Evolutionary conservation across 2,329 filamentous ascomycete species (phyloP), one percentile per base, ranked within the genome.

Genomic region (Fusarium dlaminii): DNA sequence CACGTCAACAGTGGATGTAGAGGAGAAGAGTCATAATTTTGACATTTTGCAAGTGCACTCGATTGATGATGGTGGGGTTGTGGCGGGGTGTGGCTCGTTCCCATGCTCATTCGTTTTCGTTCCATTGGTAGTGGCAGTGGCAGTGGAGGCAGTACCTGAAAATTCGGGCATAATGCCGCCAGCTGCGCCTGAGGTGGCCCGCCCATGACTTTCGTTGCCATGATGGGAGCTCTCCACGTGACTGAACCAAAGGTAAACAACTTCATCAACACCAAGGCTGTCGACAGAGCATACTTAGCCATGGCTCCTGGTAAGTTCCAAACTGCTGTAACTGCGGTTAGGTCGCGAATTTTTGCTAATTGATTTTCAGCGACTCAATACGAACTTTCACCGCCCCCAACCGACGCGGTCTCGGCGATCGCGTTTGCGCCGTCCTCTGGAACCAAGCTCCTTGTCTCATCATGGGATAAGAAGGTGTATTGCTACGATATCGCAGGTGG

Each of bases 401-500:
- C 89, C 76, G 96, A 99, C 84, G 94, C 93, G 78, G 93, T 98
- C 78, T 97, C 96, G 54, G 88, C 94, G 30, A 86, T 98, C 79
- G 91, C 91, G 80, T 99, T 97, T 87, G 94, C 95, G 74, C 93
- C 94, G 40, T 85, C 88, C 70, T 90, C 91, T n/a, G 88, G 92
- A 7, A 90, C 88, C 61, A 92, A 91, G 77, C 88, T 99, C 42
- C 90, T 97, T n/a, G 95, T 96, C 77, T 93, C 95, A 17, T 98
- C 95, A 63, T 99, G 96, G 96, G 96, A 98, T 84, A 94, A 92
- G 83, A 90, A 94, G 81, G 90, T 97, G 63, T 97, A 98, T 83
- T 87, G 96, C 59, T 98, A 98, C 87, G 94, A 97, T 80, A 89
- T 92, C 67, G 84, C 86, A 24, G 87, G 88, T 72, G 86, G 89